Evolutionary conservation across 768 basidiomycete genomes (phyloP).

Genomic region (Nidula microcarpa): DNA sequence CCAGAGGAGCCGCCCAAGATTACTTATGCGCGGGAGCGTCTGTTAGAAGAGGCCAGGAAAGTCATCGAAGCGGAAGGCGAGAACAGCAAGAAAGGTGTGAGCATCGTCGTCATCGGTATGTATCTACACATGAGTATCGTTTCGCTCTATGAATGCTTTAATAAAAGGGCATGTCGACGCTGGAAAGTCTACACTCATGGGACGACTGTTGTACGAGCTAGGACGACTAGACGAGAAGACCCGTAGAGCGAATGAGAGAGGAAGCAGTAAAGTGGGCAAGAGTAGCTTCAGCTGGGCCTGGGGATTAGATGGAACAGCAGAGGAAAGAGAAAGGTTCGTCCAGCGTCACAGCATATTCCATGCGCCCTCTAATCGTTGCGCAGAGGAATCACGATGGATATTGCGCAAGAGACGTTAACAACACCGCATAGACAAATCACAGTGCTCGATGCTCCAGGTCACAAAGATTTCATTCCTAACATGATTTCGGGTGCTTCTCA

Average conservation of each 20-base stretch:
- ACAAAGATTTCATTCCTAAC: slow-evolving; percentile 97
- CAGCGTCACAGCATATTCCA: neutral
- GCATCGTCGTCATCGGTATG: slow-evolving; percentile 89
- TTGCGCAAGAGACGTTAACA: slow-evolving; percentile 75
- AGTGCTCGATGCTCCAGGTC: slow-evolving; percentile 96
- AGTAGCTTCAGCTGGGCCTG: slow-evolving; percentile 98
- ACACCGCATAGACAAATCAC: slow-evolving; percentile 81
- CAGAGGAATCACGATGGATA: slow-evolving; percentile 98
- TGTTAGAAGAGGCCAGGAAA: slow-evolving; percentile 75
- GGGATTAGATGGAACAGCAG: slow-evolving; percentile 89
- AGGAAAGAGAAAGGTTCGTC: slow-evolving; percentile 87
- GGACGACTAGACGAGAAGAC: slow-evolving; percentile 87
- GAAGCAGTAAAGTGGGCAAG: slow-evolving; percentile 87
- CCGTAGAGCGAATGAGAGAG: slow-evolving; percentile 80
- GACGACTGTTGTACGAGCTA: slow-evolving; percentile 87
- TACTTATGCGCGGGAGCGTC: slow-evolving; percentile 70
- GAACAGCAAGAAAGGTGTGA: slow-evolving; percentile 66
- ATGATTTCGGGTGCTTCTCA: slow-evolving; percentile 99
- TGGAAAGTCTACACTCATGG: slow-evolving; percentile 98
- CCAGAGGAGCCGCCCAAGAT: slow-evolving; percentile 63
- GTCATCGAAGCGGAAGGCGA: slow-evolving; percentile 43
- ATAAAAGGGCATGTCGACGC: slow-evolving; percentile 93
- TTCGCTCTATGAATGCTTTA: neutral
- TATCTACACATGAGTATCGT: neutral
- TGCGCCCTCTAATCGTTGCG: slow-evolving; percentile 3